Evolutionary conservation across 106 monocot species (phyloP), one percentile per base, ranked within the genome.

Genomic region (Dactylorhiza incarnata): DNA sequence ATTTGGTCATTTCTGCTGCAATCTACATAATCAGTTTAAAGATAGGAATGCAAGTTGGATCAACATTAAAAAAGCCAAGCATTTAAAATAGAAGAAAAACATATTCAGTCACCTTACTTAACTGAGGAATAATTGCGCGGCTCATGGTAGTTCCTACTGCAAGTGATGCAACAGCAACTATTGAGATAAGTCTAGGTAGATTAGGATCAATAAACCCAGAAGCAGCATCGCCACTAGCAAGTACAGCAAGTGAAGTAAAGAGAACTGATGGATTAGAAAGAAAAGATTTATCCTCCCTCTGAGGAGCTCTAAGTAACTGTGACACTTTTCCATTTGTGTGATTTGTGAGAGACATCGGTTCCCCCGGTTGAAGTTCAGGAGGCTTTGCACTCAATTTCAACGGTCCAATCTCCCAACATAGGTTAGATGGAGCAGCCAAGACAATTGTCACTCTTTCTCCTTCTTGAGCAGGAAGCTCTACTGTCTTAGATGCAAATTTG

Each of bases 401-500:
- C 54, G 89, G 93, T 25, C 96, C 96, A 44, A 87, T 81, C 77
- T 85, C 84, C 43, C 86, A 74, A 46, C 83, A 85, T 59, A 91
- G 66, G 74, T 80, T 86, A 76, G 94, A 71, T 55, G 93, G 86
- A 73, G 91, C 87, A 49, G 91, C 87, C 68, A 89, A 75, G 53
- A 85, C 81, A 62, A 97, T 80, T 45, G 94, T 97, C 50, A 97
- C 89, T 79, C 97, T 82, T 85, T 97, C 97, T 73, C 91, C 97
- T 85, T 91, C 89, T 85, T 97, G 94, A 68, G 97, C 97, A 81
- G 97, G 97, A 81, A 97, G 89, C 68, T 97, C 84, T 46, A 84
- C 81, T 7, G 97, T 97, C 62, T 86, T 80, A 24, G 97, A 94
- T 25, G 89, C 87, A 89, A 97, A 89, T 76, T 82, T 89, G 59